These are phyloP conservation scores for Phaeosphaeriaceae sp. DNA, from an alignment of 2,329 filamentous ascomycete species.

Conservation along the genomic window DNA sequence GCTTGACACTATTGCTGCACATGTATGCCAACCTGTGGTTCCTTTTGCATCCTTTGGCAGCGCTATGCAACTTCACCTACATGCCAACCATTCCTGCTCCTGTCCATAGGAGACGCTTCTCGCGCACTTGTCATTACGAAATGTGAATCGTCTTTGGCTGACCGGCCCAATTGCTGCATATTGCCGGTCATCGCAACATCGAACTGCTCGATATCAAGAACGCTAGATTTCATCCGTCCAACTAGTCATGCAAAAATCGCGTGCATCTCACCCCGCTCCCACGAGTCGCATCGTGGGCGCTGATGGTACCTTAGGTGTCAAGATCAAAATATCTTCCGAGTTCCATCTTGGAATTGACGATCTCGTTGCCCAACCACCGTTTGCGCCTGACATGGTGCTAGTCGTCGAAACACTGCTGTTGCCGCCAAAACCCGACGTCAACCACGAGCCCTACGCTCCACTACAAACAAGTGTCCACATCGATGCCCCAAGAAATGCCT, in stretches of 20 bases:
- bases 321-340: constrained; percentile 3
- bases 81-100: constrained; percentile 8
- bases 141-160: no score
- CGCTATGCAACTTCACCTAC: no score
- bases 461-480: constrained; percentile 12
- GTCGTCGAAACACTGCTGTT: constrained; percentile 24
- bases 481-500: constrained; percentile 8
- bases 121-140: constrained; percentile 18
- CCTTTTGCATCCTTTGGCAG: constrained; percentile 22
- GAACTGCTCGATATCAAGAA: no score
- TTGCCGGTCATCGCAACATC: no score
- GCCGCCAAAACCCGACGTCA: constrained; percentile 21
- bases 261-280: constrained; percentile 16
- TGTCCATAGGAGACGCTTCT: constrained; percentile 2
- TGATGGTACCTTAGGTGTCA: constrained; percentile 17
- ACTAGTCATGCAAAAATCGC: constrained; percentile 13
- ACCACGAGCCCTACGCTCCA: constrained; percentile 16
- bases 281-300: constrained; percentile 13
- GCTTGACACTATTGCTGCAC: no score
- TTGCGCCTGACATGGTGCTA: constrained; percentile 24
- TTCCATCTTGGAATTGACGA: constrained; percentile 20
- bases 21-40: no score
- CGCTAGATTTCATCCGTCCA: not conserved
- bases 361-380: constrained; percentile 33
- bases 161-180: no score